Conservation (phyloP, 2,329 filamentous ascomycete genomes). For the Penicillium sp. region DNA sequence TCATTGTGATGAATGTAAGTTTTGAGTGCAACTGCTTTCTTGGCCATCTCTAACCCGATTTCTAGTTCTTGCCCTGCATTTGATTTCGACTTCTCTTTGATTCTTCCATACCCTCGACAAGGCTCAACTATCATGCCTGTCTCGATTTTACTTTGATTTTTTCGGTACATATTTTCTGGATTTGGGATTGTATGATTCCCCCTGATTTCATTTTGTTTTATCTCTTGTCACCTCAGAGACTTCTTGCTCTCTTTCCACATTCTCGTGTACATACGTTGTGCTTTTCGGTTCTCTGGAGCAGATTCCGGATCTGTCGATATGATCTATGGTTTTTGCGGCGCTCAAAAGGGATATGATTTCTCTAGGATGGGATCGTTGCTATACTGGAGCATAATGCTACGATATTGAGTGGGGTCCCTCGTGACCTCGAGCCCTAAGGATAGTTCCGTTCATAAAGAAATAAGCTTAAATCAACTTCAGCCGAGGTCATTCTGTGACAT, state of each 20-base stretch:
- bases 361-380: constrained; percentile 20
- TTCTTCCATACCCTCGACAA: constrained; percentile 18
- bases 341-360: constrained; percentile 25
- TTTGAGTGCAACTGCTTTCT: not conserved
- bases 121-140: constrained; percentile 9
- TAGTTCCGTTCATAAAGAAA: not conserved
- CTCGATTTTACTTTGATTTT: constrained; percentile 10
- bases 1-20: constrained; percentile 97
- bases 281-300: constrained; percentile 3
- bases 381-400: constrained; percentile 24
- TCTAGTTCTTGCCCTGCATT: constrained; percentile 50
- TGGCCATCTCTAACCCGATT: constrained; percentile 13
- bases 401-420: constrained; percentile 13
- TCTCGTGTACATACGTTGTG: constrained; percentile 23
- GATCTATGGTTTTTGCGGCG: constrained; percentile 18
- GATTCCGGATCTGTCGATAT: constrained; percentile 16
- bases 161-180: constrained; percentile 19
- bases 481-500: not conserved
- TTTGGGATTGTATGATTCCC: constrained; percentile 26
- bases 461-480: constrained; percentile 4
- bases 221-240: not conserved
- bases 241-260: not conserved
- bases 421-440: not conserved
- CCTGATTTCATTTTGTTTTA: not conserved
- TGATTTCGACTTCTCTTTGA: constrained; percentile 29